phyloP scores from a whole-genome alignment of 1,284 basidiomycete species.

The Tilletia horrida region DNA sequence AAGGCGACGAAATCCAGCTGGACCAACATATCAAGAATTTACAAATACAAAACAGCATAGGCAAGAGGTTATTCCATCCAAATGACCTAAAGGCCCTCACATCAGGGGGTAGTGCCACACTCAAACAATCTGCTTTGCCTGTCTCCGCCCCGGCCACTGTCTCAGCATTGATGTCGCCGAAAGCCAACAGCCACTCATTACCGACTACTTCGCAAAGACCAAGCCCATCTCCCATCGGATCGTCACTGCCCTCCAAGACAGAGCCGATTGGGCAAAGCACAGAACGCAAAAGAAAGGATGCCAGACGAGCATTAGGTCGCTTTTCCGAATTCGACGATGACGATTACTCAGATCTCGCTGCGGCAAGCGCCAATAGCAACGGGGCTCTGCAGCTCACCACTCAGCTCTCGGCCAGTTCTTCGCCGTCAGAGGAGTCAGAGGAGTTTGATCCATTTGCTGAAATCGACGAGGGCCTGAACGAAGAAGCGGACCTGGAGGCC shows the following conservation, averaged over 20 bases:
- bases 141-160: constrained; percentile 3
- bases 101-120: background rate
- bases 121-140: background rate
- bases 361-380: background rate
- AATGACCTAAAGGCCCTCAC: constrained; percentile 33
- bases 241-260: background rate
- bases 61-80: constrained; percentile 39
- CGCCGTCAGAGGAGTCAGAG: constrained; percentile 36
- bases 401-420: constrained; percentile 42
- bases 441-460: constrained; percentile 47
- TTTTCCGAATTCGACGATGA: constrained; percentile 40
- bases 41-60: constrained; percentile 36
- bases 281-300: constrained; percentile 35
- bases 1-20: constrained; percentile 36
- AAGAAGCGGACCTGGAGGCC: constrained; percentile 46
- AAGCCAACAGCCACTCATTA: background rate
- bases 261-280: constrained; percentile 11
- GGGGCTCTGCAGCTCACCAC: constrained; percentile 35
- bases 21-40: constrained; percentile 36
- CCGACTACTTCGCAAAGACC: background rate
- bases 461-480: constrained; percentile 41
- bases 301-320: constrained; percentile 33
- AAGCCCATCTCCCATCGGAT: constrained; percentile 10
- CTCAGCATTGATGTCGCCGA: constrained; percentile 25
- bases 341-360: constrained; percentile 26